Percentiles rank a stretch among this genome's conserved stretches.
Evolutionary conservation across 1,284 basidiomycete genomes (phyloP).

Genomic region (Cryptococcus floricola): DNA sequence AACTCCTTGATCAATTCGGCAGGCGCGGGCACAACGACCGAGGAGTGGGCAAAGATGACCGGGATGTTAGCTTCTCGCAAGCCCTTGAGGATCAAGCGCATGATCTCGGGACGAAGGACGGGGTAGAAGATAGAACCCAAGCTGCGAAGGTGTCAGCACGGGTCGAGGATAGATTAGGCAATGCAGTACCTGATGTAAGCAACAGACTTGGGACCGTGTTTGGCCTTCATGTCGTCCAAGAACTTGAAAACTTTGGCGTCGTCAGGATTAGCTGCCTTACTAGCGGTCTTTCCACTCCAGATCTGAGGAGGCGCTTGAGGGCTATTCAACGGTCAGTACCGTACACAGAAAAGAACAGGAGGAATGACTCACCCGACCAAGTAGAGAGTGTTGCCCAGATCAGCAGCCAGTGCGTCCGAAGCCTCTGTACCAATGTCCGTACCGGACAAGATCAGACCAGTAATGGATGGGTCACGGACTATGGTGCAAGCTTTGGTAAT

Average conservation of each 20-base stretch:
- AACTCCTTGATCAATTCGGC: conserved; percentile 12
- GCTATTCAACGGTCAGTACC: not conserved
- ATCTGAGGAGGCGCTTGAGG: conserved; percentile 16
- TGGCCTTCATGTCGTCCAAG: conserved; percentile 19
- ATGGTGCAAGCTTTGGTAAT: not conserved
- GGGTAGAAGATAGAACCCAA: conserved; percentile 25
- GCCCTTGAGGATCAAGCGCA: conserved; percentile 19
- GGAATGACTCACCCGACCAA: conserved; percentile 20
- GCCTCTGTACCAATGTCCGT: conserved; percentile 16
- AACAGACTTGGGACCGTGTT: conserved; percentile 16
- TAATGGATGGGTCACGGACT: not conserved
- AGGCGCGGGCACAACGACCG: conserved; percentile 7
- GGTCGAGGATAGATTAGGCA: not conserved
- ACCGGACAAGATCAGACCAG: conserved; percentile 9
- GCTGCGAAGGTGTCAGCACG: not conserved
- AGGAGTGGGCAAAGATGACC: conserved; percentile 25
- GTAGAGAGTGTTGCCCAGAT: conserved; percentile 11
- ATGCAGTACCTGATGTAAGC: conserved; percentile 12
- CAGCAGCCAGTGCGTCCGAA: conserved; percentile 7
- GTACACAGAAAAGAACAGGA: not conserved
- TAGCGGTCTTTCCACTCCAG: conserved; percentile 12
- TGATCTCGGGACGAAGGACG: conserved; percentile 16
- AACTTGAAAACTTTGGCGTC: conserved; percentile 20
- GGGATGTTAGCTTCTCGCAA: conserved; percentile 14
- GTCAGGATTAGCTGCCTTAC: conserved; percentile 10